Percentiles rank a stretch among this genome's conserved stretches.
These are phyloP conservation scores for Suillus bovinus DNA, from an alignment of 768 basidiomycete species.

Conservation along the genomic window DNA sequence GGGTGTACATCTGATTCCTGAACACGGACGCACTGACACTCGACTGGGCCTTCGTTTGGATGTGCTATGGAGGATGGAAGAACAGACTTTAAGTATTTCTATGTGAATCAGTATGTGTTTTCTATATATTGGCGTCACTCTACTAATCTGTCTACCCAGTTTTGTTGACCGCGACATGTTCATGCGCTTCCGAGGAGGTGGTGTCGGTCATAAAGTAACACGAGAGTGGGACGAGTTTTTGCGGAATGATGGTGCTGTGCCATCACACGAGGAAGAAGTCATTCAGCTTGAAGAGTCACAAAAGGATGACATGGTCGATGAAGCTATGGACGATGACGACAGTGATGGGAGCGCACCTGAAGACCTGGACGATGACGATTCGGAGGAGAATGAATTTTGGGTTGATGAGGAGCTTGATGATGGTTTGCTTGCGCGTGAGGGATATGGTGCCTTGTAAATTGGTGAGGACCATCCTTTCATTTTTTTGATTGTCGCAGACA, in stretches of 20 bases:
- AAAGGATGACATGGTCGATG: background rate
- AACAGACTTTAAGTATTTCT: constrained; percentile 32
- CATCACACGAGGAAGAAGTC: constrained; percentile 1
- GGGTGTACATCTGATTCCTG: constrained; percentile 43
- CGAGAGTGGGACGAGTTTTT: constrained; percentile 8
- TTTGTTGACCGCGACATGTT: constrained; percentile 39
- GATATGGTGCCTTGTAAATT: background rate
- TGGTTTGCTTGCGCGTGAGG: background rate
- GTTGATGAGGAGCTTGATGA: constrained; percentile 2
- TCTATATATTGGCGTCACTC: background rate
- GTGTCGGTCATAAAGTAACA: constrained; percentile 28
- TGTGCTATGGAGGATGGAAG: constrained; percentile 14
- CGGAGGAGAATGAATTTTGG: background rate
- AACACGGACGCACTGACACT: constrained; percentile 18
- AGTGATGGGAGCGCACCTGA: background rate
- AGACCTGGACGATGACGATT: background rate
- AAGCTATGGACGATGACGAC: background rate
- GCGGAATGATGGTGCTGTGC: constrained; percentile 23
- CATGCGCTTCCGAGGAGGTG: constrained; percentile 31
- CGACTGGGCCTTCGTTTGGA: constrained; percentile 11
- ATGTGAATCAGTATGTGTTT: constrained; percentile 34
- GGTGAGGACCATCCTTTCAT: constrained; percentile 43
- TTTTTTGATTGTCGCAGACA: too few relatives aligned
- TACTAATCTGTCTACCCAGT: constrained; percentile 18
- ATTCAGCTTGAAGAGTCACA: background rate